phyloP scores from a whole-genome alignment of 306 rosid species.

The Pueraria montana region DNA sequence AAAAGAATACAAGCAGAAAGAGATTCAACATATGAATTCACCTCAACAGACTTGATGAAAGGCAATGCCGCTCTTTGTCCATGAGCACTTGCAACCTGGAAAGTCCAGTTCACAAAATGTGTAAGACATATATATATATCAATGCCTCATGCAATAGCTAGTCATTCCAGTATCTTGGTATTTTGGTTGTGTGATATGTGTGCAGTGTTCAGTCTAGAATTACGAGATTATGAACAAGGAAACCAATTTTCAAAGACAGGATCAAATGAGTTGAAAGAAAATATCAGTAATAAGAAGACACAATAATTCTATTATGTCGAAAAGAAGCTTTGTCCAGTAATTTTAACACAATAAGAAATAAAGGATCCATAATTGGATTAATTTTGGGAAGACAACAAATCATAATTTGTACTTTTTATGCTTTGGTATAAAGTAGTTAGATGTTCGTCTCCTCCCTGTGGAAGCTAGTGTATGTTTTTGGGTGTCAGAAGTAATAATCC shows the following conservation, averaged over 20 bases:
- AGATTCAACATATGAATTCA: conserved; percentile 52
- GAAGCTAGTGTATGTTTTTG: too few species aligned
- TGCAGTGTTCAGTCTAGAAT: conserved; percentile 9
- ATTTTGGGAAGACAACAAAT: too few species aligned
- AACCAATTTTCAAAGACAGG: conserved; percentile 3
- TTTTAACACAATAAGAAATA: conserved; percentile 24
- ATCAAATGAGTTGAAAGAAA: conserved; percentile 20
- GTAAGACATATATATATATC: too few species aligned
- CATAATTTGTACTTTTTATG: too few species aligned
- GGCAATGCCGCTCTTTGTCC: conserved; percentile 85
- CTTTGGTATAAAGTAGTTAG: too few species aligned
- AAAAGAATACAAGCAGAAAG: conserved; percentile 42
- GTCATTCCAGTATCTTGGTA: conserved; percentile 13
- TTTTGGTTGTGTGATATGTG: conserved; percentile 10
- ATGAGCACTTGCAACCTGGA: conserved; percentile 84
- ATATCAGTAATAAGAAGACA: conserved; percentile 19
- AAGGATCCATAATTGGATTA: too few species aligned
- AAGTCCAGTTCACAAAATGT: conserved; percentile 97
- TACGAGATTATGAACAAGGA: conserved; percentile 25
- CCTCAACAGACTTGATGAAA: conserved; percentile 90
- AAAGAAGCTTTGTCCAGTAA: conserved; percentile 28
- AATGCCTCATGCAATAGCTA: conserved; percentile 38
- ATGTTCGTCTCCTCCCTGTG: too few species aligned
- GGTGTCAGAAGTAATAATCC: too few species aligned
- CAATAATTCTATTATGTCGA: background rate